Evolutionary conservation across 441 rosid species (phyloP), one percentile per base, ranked within the genome.

Genomic region (Syzygium syzygioides): DNA sequence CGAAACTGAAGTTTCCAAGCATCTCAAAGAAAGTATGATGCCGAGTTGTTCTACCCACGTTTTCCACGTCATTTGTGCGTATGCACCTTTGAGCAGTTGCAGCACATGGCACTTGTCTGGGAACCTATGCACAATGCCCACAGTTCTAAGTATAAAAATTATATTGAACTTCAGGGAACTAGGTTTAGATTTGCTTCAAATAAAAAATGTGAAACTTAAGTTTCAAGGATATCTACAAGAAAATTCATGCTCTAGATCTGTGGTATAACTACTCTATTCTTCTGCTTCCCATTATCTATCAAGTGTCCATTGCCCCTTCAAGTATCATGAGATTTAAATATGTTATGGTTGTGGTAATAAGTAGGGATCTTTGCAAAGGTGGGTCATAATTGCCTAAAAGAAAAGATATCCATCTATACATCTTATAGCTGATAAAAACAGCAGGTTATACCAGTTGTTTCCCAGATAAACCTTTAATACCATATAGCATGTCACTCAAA

Each of bases 11-110:
- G 93, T 97, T 97, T 79, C 99, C 98, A 37, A 97, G 97, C 99
- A 97, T 97, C 94, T 96, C 99, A 91, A 97, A 97, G 91, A 97
- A 96, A 23, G 99, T 96, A 68, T 97, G 99, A 86, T 97, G 99
- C 54, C 99, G 93, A 18, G 99, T 89, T 55, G 99, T 97, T 90
- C 89, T 93, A 20, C 99, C 98, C 90, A 97, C 99, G 92, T 97
- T 97, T 92, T 96, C 99, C 91, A 96, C 93, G 23, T 97, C 99
- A 88, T 97, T 97, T 59, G 99, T 97, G 48, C 98, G 98, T 83
- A 96, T 95, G 91, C 99, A 97, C 91, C 93, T 96, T 89, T 96
- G 99, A 87, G 99, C 91, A 57, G 99, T 97, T 62, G 97, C 90
- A 86, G 97, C 99, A 89, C 99, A 91, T 85, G 97, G 96, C 86